These are phyloP conservation scores for Nakaseomyces glabratus DNA, from an alignment of 1,139 yeast genomes.

Conservation along the genomic window DNA sequence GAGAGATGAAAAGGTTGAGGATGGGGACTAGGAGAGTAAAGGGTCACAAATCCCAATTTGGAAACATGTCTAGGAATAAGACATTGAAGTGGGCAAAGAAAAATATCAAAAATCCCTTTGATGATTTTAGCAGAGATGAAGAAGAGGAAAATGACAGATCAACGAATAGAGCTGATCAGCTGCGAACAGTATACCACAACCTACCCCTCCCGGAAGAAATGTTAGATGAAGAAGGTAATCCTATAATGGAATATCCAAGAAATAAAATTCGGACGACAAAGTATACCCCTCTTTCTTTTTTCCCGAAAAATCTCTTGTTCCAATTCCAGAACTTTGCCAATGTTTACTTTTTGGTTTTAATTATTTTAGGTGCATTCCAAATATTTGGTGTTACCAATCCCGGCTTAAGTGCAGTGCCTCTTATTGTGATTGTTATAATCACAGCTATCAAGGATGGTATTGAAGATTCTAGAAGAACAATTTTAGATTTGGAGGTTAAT, in stretches of 20 bases:
- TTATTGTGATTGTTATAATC: conserved; percentile 79
- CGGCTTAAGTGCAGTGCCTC: conserved; percentile 85
- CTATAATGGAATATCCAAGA: conserved; percentile 53
- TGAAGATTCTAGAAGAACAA: conserved; percentile 83
- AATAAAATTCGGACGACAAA: conserved; percentile 94
- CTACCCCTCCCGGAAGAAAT: conserved; percentile 55
- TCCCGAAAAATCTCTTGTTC: conserved; percentile 71
- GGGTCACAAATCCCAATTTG: conserved; percentile 64
- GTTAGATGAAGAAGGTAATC: conserved; percentile 55
- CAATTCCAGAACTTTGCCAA: conserved; percentile 91
- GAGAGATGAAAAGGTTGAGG: conserved; percentile 58
- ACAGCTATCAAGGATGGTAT: conserved; percentile 91
- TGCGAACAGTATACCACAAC: conserved; percentile 58
- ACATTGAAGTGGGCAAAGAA: conserved; percentile 35
- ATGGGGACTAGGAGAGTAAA: conserved; percentile 87
- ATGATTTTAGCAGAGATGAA: conserved; percentile 21
- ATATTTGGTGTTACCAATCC: conserved; percentile 90
- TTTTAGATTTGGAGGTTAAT: conserved; percentile 74
- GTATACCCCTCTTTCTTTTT: conserved; percentile 80
- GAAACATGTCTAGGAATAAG: conserved; percentile 33
- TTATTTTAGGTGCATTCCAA: conserved; percentile 76
- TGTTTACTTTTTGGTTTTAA: conserved; percentile 70
- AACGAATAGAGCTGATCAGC: conserved; percentile 27
- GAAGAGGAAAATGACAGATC: conserved; percentile 23
- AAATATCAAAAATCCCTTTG: conserved; percentile 29